A percentile compares a stretch with the other conserved stretches of the same genome.
phyloP scores from a whole-genome alignment of 1,284 basidiomycete species.

The Ceratobasidium sp. region DNA sequence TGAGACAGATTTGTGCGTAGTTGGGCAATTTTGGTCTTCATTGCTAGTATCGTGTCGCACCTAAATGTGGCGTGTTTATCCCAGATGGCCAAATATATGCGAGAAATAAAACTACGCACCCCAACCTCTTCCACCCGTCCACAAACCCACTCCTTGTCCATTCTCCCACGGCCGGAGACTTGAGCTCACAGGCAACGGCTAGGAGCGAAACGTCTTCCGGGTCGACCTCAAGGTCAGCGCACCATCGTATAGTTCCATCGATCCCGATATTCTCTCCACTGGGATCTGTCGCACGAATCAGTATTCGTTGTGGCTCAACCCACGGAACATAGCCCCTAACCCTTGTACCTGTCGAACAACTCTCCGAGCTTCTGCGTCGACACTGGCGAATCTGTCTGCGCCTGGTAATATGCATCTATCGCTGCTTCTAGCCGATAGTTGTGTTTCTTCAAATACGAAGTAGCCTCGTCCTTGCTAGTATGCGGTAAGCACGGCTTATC shows the following conservation, averaged over 20 bases:
- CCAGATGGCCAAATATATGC: slow-evolving; percentile 15
- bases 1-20: slow-evolving; percentile 74
- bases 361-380: slow-evolving; percentile 65
- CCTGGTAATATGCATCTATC: slow-evolving; percentile 77
- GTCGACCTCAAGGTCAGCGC: slow-evolving; percentile 74
- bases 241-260: slow-evolving; percentile 80
- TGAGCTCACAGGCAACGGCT: slow-evolving; percentile 80
- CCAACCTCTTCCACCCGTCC: slow-evolving; percentile 81
- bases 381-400: slow-evolving; percentile 57
- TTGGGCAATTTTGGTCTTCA: slow-evolving; percentile 70
- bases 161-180: slow-evolving; percentile 77
- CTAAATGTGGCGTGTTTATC: slow-evolving; percentile 58
- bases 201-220: slow-evolving; percentile 83
- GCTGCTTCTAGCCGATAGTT: slow-evolving; percentile 76
- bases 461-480: slow-evolving; percentile 67
- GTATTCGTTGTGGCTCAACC: not conserved
- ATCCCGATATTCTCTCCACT: slow-evolving; percentile 72
- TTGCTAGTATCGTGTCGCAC: slow-evolving; percentile 76
- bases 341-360: slow-evolving; percentile 85
- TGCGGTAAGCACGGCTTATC: not conserved
- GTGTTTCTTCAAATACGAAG: slow-evolving; percentile 76
- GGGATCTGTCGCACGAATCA: slow-evolving; percentile 60
- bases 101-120: slow-evolving; percentile 60
- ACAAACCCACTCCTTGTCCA: slow-evolving; percentile 84
- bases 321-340: slow-evolving; percentile 58